Evolutionary conservation across 805 yeast genomes (phyloP).

Genomic region (Spathaspora hagerdaliae): DNA sequence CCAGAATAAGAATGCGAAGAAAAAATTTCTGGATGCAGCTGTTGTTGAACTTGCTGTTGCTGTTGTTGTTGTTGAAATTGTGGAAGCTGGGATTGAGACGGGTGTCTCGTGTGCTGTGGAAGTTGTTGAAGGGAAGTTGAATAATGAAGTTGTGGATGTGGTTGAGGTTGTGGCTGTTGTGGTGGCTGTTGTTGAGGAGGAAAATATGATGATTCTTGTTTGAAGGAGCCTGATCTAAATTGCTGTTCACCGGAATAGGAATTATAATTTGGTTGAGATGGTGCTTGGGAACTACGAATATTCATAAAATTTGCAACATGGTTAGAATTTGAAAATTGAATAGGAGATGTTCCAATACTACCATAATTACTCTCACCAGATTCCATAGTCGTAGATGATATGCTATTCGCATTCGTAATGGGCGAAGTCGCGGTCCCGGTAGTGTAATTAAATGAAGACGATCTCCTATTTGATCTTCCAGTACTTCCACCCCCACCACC

Average conservation of each 20-base stretch:
- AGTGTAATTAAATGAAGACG: constrained; percentile 1
- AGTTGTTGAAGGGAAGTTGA: not conserved
- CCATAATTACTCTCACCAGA: not conserved
- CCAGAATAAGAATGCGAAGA: constrained; percentile 6
- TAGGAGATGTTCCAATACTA: not conserved
- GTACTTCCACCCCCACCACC: not conserved
- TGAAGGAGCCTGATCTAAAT: not conserved
- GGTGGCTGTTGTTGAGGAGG: not conserved
- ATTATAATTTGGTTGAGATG: not conserved
- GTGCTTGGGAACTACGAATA: constrained; percentile 1
- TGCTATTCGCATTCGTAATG: not conserved
- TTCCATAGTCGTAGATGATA: too few relatives aligned
- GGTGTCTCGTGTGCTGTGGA: not conserved
- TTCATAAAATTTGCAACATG: constrained; percentile 10
- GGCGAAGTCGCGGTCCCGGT: not conserved
- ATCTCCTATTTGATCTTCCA: not conserved
- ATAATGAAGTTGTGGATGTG: not conserved
- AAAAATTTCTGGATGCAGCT: not conserved
- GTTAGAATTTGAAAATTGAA: not conserved
- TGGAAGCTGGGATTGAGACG: not conserved
- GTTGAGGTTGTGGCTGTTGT: not conserved
- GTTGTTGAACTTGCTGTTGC: not conserved
- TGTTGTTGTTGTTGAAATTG: not conserved
- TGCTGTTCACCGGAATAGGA: not conserved
- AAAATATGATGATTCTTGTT: not conserved